Evolutionary conservation across 148 eudicot species (phyloP).

Genomic region (Tetragonia tetragonoides): DNA sequence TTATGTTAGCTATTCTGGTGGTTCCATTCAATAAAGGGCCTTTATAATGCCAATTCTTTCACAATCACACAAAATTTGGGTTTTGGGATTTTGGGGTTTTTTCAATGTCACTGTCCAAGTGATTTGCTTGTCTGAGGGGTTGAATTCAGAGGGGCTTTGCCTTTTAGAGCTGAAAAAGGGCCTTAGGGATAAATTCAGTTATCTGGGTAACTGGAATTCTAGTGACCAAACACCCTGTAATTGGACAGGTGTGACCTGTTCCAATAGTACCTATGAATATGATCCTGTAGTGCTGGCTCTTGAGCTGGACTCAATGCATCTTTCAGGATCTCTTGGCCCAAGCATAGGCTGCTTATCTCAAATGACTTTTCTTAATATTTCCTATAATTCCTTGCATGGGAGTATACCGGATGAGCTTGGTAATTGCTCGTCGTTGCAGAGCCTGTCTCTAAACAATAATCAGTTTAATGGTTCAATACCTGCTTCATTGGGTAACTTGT

Average conservation of each 20-base stretch:
- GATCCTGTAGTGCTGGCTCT: conserved; percentile 52
- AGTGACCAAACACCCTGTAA: conserved; percentile 69
- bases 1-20: conserved; percentile 9
- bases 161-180: conserved; percentile 64
- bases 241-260: conserved; percentile 84
- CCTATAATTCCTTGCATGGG: conserved; percentile 53
- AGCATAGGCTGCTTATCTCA: conserved; percentile 63
- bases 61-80: conserved; percentile 27
- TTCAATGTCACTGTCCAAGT: conserved; percentile 29
- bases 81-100: conserved; percentile 35
- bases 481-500: conserved; percentile 56
- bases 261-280: conserved; percentile 22
- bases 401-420: conserved; percentile 67
- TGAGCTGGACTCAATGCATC: conserved; percentile 55
- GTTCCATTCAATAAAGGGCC: conserved; percentile 20
- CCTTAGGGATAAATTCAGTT: conserved; percentile 41
- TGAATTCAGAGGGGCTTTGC: conserved; percentile 71
- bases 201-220: conserved; percentile 60
- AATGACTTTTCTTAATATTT: conserved; percentile 48
- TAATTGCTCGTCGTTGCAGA: conserved; percentile 48
- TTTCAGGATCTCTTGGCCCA: conserved; percentile 66
- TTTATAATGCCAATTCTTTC: conserved; percentile 40
- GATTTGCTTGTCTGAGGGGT: conserved; percentile 46
- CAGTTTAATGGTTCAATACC: conserved; percentile 69
- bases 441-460: conserved; percentile 59